Percentiles rank a stretch among this genome's conserved stretches.
phyloP scores from a whole-genome alignment of 2,329 filamentous ascomycete genomes.

The Cordyceps pruinosa region DNA sequence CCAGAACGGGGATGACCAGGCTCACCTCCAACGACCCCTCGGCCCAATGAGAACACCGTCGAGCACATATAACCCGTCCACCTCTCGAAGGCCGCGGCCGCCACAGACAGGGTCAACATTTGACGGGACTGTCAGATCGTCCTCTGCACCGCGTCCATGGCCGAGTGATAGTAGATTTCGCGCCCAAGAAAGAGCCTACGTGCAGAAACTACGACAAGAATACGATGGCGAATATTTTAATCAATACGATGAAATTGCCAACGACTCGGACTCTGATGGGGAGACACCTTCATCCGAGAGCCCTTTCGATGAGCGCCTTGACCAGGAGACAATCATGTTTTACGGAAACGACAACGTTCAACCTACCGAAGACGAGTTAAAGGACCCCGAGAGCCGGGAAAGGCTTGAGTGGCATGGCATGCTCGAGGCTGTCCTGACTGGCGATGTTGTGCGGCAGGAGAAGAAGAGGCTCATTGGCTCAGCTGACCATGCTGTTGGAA shows the following conservation, averaged over 20 bases:
- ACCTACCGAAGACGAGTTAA: slow-evolving; percentile 82
- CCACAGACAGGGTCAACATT: slow-evolving; percentile 38
- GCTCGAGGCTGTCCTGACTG: slow-evolving; percentile 89
- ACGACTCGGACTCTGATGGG: slow-evolving; percentile 83
- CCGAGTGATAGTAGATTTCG: slow-evolving; percentile 39
- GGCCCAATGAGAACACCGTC: slow-evolving; percentile 68
- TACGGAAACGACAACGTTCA: slow-evolving; percentile 85
- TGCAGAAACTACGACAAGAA: slow-evolving; percentile 83
- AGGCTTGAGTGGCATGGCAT: slow-evolving; percentile 97
- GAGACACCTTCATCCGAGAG: slow-evolving; percentile 82
- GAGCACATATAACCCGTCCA: slow-evolving; percentile 69
- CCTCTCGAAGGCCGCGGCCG: slow-evolving; percentile 40
- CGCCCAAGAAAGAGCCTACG: slow-evolving; percentile 86
- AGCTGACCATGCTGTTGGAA: slow-evolving; percentile 49
- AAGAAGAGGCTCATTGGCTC: slow-evolving; percentile 91
- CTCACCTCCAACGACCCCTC: slow-evolving; percentile 54
- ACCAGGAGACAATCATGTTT: slow-evolving; percentile 88
- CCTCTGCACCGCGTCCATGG: slow-evolving; percentile 44
- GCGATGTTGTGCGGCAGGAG: slow-evolving; percentile 95
- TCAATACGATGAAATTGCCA: slow-evolving; percentile 53
- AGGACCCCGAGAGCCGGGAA: slow-evolving; percentile 81
- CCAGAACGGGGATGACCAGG: slow-evolving; percentile 22
- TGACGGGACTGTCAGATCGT: slow-evolving; percentile 40
- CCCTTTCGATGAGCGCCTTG: slow-evolving; percentile 78
- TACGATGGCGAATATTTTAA: slow-evolving; percentile 60